These are phyloP conservation scores for Deinandra increscens DNA, from an alignment of 129 eudicot genomes.

Conservation along the genomic window DNA sequence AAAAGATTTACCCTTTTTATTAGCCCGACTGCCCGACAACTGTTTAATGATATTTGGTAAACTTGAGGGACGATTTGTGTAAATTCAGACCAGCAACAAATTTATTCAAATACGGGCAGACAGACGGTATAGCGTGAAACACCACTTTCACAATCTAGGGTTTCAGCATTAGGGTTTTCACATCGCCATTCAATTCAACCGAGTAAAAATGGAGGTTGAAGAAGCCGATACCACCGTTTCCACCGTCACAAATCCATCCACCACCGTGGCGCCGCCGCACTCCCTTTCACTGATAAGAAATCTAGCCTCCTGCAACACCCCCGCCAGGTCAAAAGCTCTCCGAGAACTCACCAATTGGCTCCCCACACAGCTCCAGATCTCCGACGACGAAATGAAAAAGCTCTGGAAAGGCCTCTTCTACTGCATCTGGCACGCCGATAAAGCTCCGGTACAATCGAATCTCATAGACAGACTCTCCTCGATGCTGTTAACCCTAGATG, in stretches of 20 bases:
- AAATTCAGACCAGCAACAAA: slow-evolving; percentile 1
- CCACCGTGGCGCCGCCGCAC: slow-evolving; percentile 9
- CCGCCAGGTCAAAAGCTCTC: slow-evolving; percentile 61
- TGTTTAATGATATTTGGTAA: not conserved
- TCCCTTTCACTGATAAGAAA: slow-evolving; percentile 47
- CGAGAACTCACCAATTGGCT: slow-evolving; percentile 58
- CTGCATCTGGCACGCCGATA: slow-evolving; percentile 91
- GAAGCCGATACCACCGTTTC: slow-evolving; percentile 3
- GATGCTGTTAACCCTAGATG: slow-evolving; percentile 43
- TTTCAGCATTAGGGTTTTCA: slow-evolving; percentile 34
- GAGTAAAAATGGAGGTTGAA: slow-evolving; percentile 26
- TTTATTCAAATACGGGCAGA: slow-evolving; percentile 25
- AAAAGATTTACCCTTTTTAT: too few species aligned
- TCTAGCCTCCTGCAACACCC: slow-evolving; percentile 68
- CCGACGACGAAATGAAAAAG: slow-evolving; percentile 72
- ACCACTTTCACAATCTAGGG: slow-evolving; percentile 21
- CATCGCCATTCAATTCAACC: slow-evolving; percentile 4
- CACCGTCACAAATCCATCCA: slow-evolving; percentile 28
- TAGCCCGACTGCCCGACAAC: not conserved
- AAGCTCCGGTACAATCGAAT: slow-evolving; percentile 56
- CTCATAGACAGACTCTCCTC: slow-evolving; percentile 55
- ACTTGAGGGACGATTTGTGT: not conserved
- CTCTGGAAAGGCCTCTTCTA: slow-evolving; percentile 92
- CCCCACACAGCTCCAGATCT: slow-evolving; percentile 44
- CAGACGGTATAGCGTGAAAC: slow-evolving; percentile 26